phyloP scores from a whole-genome alignment of 2,329 filamentous ascomycete genomes.

The Kalaharituber pfeilii region DNA sequence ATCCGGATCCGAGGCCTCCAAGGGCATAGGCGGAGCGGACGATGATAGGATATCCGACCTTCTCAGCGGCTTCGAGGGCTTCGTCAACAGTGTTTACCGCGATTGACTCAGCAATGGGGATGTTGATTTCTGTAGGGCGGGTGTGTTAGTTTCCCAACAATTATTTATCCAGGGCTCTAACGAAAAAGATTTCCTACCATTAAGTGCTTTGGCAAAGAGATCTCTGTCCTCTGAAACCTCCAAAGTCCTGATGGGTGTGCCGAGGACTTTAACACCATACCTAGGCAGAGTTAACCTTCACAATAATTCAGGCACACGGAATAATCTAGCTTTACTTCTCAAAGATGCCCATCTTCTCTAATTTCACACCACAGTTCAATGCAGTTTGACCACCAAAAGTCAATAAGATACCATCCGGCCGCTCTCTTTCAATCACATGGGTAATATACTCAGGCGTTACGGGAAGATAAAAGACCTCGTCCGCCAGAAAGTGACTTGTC shows the following conservation, averaged over 20 bases:
- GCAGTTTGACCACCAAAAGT: constrained; percentile 96
- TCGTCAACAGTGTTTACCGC: constrained; percentile 84
- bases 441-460: constrained; percentile 95
- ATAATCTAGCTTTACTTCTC: constrained; percentile 43
- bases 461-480: constrained; percentile 95
- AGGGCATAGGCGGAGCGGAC: constrained; percentile 93
- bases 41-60: constrained; percentile 91
- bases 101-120: constrained; percentile 91
- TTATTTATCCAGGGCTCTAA: background rate
- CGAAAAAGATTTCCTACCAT: constrained; percentile 28
- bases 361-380: constrained; percentile 88
- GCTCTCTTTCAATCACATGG: constrained; percentile 91
- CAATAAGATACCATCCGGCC: constrained; percentile 90
- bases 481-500: constrained; percentile 86
- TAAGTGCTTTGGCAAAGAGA: constrained; percentile 83
- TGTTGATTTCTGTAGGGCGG: constrained; percentile 55
- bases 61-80: constrained; percentile 68
- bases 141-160: constrained; percentile 2
- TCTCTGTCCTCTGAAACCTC: constrained; percentile 93
- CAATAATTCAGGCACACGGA: background rate
- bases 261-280: constrained; percentile 87
- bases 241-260: constrained; percentile 83
- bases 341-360: constrained; percentile 90
- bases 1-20: constrained; percentile 88
- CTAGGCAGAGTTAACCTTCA: background rate